phyloP scores from a whole-genome alignment of 176 grass and related monocot genomes.

The Oryza australiensis region DNA sequence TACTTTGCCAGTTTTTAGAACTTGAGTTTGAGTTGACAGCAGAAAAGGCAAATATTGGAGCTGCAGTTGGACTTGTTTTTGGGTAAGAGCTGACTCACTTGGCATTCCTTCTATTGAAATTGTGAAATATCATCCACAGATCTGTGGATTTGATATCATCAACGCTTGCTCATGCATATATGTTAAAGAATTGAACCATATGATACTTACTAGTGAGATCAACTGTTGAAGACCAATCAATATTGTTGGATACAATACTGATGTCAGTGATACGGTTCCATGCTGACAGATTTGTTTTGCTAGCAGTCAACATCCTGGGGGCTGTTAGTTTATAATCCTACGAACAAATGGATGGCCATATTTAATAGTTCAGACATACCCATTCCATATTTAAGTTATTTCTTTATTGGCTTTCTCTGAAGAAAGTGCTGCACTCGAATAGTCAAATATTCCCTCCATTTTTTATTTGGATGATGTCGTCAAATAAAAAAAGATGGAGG shows the following conservation, averaged over 20 bases:
- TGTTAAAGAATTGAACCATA: not conserved
- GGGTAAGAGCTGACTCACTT: constrained; percentile 52
- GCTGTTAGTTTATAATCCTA: not conserved
- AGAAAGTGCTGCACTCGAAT: not conserved
- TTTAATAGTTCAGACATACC: not conserved
- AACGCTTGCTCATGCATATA: constrained; percentile 11
- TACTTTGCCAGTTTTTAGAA: constrained; percentile 69
- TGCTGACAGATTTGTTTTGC: not conserved
- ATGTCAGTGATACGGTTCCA: not conserved
- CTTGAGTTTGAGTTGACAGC: constrained; percentile 70
- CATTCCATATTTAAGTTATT: constrained; percentile 9
- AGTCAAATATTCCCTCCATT: no score
- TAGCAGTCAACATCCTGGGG: not conserved
- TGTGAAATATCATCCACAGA: not conserved
- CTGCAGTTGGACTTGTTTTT: constrained; percentile 62
- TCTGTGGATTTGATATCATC: not conserved
- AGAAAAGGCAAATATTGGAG: constrained; percentile 65
- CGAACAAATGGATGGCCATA: not conserved
- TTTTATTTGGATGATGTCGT: no score
- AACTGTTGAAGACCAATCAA: not conserved
- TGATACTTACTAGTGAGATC: not conserved
- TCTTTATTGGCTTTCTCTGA: not conserved
- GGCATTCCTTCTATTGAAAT: constrained; percentile 15
- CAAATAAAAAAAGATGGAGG: no score
- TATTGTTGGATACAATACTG: not conserved